These are phyloP conservation scores for Barnettozyma sucrosica DNA, from an alignment of 805 yeast species.

Conservation along the genomic window DNA sequence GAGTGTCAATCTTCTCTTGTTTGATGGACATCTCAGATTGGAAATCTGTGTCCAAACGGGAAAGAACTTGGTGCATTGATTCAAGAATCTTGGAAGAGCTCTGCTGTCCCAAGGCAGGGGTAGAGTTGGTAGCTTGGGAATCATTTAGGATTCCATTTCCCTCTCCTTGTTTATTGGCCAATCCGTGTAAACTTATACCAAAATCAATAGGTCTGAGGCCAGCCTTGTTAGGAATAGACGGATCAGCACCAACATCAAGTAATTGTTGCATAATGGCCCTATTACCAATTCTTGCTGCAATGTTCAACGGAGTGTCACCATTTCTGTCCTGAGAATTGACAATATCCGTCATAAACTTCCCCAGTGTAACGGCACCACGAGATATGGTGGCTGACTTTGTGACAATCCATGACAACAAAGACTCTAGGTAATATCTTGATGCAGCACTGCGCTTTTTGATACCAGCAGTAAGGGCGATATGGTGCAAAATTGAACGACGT, in stretches of 20 bases:
- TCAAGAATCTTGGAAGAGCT: constrained; percentile 38
- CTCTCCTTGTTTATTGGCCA: constrained; percentile 6
- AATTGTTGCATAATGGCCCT: constrained; percentile 74
- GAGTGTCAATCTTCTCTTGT: constrained; percentile 42
- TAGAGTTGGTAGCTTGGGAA: background rate
- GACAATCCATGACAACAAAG: constrained; percentile 73
- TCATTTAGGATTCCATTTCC: background rate
- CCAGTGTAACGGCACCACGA: constrained; percentile 42
- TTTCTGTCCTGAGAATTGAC: constrained; percentile 87
- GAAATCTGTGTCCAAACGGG: constrained; percentile 52
- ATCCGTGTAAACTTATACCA: constrained; percentile 51
- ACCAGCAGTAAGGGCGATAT: constrained; percentile 75
- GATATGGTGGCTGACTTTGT: constrained; percentile 42
- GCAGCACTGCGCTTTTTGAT: constrained; percentile 69
- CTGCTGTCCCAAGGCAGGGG: constrained; percentile 11
- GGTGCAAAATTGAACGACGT: constrained; percentile 80
- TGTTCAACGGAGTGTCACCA: constrained; percentile 92
- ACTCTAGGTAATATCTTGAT: constrained; percentile 65
- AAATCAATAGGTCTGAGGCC: constrained; percentile 86
- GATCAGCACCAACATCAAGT: constrained; percentile 84
- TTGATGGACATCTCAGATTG: constrained; percentile 50
- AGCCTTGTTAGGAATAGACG: constrained; percentile 70
- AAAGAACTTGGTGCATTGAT: constrained; percentile 45
- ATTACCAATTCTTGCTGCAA: constrained; percentile 86
- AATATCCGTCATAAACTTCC: constrained; percentile 58